Evolutionary conservation across 1,284 basidiomycete genomes (phyloP).

Genomic region (Volvariella surrecta): DNA sequence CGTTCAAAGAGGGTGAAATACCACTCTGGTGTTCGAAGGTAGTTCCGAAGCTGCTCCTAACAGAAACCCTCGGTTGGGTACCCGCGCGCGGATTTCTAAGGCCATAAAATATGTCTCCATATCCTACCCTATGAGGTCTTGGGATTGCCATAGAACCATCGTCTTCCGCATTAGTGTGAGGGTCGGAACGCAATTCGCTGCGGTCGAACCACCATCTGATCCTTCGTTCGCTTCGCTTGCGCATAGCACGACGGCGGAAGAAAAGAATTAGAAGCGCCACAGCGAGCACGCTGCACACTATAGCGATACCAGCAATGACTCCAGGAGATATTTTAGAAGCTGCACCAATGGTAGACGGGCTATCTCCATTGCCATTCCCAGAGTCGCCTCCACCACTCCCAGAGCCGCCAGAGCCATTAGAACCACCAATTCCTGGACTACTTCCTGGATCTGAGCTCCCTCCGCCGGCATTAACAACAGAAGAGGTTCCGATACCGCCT

Average conservation of each 20-base stretch:
- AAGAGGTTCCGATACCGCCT: too few species aligned
- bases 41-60: constrained; percentile 15
- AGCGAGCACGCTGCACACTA: constrained; percentile 17
- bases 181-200: neutral
- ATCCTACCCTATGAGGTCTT: constrained; percentile 18
- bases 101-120: constrained; percentile 27
- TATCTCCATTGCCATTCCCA: too few species aligned
- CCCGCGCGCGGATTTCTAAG: constrained; percentile 21
- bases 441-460: too few species aligned
- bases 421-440: too few species aligned
- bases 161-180: constrained; percentile 15
- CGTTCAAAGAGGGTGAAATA: neutral
- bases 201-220: constrained; percentile 25
- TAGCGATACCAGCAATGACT: constrained; percentile 22
- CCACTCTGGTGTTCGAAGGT: constrained; percentile 6
- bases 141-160: constrained; percentile 9
- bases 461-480: neutral
- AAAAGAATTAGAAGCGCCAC: constrained; percentile 19
- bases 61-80: constrained; percentile 41
- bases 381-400: too few species aligned
- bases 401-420: too few species aligned
- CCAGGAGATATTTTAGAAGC: constrained; percentile 12
- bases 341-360: too few species aligned
- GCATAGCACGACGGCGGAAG: constrained; percentile 21
- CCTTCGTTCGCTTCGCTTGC: constrained; percentile 20